Base-by-base conservation (phyloP, 768 basidiomycete species). In the Gymnopilus dilepis region DNA sequence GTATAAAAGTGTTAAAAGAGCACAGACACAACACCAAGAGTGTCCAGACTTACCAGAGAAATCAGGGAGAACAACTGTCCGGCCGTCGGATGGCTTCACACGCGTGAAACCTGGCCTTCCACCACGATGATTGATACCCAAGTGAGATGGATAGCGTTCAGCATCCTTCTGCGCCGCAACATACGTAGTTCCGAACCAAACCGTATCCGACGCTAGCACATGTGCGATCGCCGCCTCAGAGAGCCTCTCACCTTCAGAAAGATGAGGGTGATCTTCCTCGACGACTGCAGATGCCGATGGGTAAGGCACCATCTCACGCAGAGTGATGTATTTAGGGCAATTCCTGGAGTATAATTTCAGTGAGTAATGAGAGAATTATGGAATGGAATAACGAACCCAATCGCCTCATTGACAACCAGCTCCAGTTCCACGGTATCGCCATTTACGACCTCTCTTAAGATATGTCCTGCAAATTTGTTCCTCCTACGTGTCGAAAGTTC, bases 281-380 rank as follows among this genome's bases (percentile, higher is more conserved):
- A 88, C 70, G 2, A 59, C 67, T 0, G 86, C 80, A n/a, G 70
- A 60, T 2, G 78, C 77, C 19, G 76, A 59, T 0, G 78, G 68
- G 61, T 79, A 71, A 1, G 86, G 75, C n/a, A 74, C 67, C 8
- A 89, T 73, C 12, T 86, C 78, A 12, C 86, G 82, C 38, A 82
- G 69, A 52, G 80, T 86, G 67, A 89, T 89, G 60, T 90, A 90
- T 66, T 89, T 90, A 11, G 88, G 88, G 67, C 87, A 89, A 59
- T 88, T 88, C 45, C 88, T 88, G 47, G 28, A 30, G 3, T 37
- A 5, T 38, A 21, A 30, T 12, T 40, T 53, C 19, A 24, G 13
- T 3, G 26, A 30, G 38, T 22, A 13, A 19, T 30, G 13, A 11
- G 12, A 31, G 17, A 11, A 53, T 2, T 42, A 58, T 21, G 33